phyloP scores from a whole-genome alignment of 2,329 filamentous ascomycete genomes.

The Claviceps fusiformis region DNA sequence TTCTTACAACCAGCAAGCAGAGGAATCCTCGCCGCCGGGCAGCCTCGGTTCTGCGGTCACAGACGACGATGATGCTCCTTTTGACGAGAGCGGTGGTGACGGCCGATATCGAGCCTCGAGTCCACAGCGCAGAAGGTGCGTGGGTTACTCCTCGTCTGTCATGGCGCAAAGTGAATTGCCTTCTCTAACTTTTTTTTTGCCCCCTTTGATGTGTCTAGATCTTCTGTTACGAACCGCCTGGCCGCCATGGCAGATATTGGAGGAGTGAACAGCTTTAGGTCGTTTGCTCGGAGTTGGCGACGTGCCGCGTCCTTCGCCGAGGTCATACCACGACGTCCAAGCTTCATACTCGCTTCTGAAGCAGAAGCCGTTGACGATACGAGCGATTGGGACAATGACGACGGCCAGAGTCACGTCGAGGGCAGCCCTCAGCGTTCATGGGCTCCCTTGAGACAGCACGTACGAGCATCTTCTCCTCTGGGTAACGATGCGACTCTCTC shows the following conservation, averaged over 20 bases:
- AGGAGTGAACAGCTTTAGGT: constrained; percentile 86
- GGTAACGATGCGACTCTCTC: background rate
- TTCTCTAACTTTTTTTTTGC: background rate
- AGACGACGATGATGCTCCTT: constrained; percentile 31
- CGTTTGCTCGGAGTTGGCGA: constrained; percentile 86
- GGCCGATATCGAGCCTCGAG: constrained; percentile 15
- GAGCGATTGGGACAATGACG: constrained; percentile 21
- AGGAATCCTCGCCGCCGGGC: constrained; percentile 26
- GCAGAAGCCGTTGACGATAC: constrained; percentile 17
- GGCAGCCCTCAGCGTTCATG: constrained; percentile 18
- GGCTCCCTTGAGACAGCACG: constrained; percentile 39
- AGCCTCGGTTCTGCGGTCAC: constrained; percentile 30
- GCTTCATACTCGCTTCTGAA: constrained; percentile 54
- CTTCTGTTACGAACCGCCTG: constrained; percentile 45
- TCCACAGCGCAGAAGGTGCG: constrained; percentile 18
- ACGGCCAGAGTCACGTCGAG: constrained; percentile 28
- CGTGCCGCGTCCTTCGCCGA: constrained; percentile 80
- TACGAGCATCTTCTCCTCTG: constrained; percentile 26
- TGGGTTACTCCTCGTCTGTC: background rate
- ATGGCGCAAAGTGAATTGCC: too few species aligned
- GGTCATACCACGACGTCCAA: constrained; percentile 65
- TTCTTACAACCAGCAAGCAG: constrained; percentile 34
- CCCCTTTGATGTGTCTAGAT: constrained; percentile 22
- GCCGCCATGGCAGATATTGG: constrained; percentile 56
- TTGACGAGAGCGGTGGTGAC: constrained; percentile 23